Evolutionary conservation across 305 asterid genomes (phyloP), one percentile per base, ranked within the genome.

Genomic region (Solanum chacoense): DNA sequence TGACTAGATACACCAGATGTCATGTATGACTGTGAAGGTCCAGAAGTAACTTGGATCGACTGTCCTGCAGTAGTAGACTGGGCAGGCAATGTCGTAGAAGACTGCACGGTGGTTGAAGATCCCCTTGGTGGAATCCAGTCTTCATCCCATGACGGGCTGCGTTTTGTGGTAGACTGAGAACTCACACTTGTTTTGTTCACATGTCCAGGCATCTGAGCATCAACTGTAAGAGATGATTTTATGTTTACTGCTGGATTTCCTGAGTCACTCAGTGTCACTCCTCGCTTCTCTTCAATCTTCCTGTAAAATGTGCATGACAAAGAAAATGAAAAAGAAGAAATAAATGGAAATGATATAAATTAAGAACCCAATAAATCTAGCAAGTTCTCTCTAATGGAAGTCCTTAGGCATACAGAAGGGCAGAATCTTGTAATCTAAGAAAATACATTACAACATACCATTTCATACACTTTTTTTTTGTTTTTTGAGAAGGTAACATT

Each of bases 231-330:
- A 36, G 91, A 87, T 63, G 95, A 81, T 92, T 90, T 94, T 76
- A 90, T 86, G 87, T 95, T 84, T 59, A 84, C 87, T 55, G 50
- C 98, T 20, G 95, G 91, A 87, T 90, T 85, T 90, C 95, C 98
- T 84, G 94, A 89, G 88, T 94, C 95, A 3, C 94, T 89, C 90
- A 97, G 90, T 67, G 98, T 94, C 84, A 95, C 99, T 87, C 99
- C 99, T 91, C 98, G 92, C 91, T 96, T 96, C 93, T 95, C 99
- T 96, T 97, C 99, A 65, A 97, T 94, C 93, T 94, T 95, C 93
- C 99, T 97, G 94, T 85, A 77, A 22, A 88, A 71, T 86, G 83
- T 34, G 69, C 74, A 80, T 34, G 45, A 86, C 42, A 89, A 87
- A 32, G 50, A 83, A 50, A 45, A 16, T 45, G 85, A 38, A 75